These are phyloP conservation scores for Taphrina flavorubra DNA, from an alignment of 1,139 yeast species.

Conservation along the genomic window DNA sequence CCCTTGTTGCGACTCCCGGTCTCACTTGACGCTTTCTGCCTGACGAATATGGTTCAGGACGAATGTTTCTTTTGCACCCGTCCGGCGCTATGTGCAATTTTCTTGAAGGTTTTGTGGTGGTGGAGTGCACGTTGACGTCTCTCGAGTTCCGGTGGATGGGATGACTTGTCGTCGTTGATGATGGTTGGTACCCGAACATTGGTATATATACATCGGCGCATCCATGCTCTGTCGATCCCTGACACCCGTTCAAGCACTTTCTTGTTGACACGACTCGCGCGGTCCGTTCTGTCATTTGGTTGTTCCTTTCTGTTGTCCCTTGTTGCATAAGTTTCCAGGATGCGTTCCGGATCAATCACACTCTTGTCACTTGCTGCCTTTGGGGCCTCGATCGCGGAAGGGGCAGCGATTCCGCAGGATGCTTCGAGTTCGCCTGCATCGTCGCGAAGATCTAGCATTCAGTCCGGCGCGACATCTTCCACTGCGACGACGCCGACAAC, in stretches of 20 bases:
- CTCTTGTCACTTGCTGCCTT: slow-evolving; percentile 24
- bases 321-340: neutral
- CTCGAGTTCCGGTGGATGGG: too few relatives aligned
- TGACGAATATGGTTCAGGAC: neutral
- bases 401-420: slow-evolving; percentile 22
- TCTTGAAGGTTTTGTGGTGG: too few relatives aligned
- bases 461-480: neutral
- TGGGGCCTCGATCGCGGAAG: slow-evolving; percentile 19
- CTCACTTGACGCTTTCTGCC: slow-evolving; percentile 15
- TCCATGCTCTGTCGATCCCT: slow-evolving; percentile 4
- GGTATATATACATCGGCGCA: neutral
- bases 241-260: neutral
- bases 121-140: too few relatives aligned
- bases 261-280: neutral
- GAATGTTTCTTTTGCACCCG: neutral
- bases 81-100: too few relatives aligned
- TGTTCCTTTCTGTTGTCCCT: neutral
- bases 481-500: slow-evolving; percentile 12
- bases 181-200: too few relatives aligned
- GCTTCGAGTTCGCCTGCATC: slow-evolving; percentile 15
- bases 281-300: neutral
- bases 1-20: slow-evolving; percentile 13
- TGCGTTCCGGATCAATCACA: slow-evolving; percentile 20
- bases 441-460: slow-evolving; percentile 23
- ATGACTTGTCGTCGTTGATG: too few relatives aligned